Base-by-base conservation (phyloP, 2,329 filamentous ascomycete genomes). In the Cryphonectria parasitica region DNA sequence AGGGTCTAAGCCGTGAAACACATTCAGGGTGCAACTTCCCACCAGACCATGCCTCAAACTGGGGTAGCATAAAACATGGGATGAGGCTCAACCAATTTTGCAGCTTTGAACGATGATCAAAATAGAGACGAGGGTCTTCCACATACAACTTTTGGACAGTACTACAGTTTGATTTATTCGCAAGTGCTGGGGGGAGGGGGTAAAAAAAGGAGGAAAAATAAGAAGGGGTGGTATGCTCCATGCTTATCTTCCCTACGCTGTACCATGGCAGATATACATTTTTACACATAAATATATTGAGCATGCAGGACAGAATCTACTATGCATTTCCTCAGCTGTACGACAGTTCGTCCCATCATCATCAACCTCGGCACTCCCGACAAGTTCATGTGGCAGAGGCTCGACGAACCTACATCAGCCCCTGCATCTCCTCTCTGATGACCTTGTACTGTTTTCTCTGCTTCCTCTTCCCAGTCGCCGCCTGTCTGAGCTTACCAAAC, bases 361-460 rank as follows among this genome's bases (percentile, higher is more conserved):
- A 28, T 39, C 31, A 28, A 31, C 54, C 17, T 31, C 43, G 36
- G 7, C 5, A 5, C 10, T n/a, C 62, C 49, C 52, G 17, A 25
- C 45, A 19, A n/a, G 22, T 19, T 28, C 25, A 56, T 63, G 11
- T 28, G n/a, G 11, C 43, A 39, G 17, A 45, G 36, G 52, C 34
- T 43, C 34, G 22, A 56, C 11, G 45, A 58, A 58, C 60, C 60
- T 68, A 70, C 64, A 67, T 43, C 75, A 74, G 84, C 61, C 78
- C 78, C 68, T 82, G 81, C 87, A 91, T 92, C 69, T 88, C 84
- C 77, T 96, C 92, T 65, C 88, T 78, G 41, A 98, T 90, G 28
- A 93, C 76, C 82, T 98, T 98, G 79, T 98, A 98, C 82, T 90
- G 85, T 81, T 97, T 97, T 74, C 94, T 88, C 81, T 91, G 89